A percentile compares a stretch with the other conserved stretches of the same genome.
Conservation (phyloP, 2,329 filamentous ascomycete genomes). For the Pseudodiploospora longispora region DNA sequence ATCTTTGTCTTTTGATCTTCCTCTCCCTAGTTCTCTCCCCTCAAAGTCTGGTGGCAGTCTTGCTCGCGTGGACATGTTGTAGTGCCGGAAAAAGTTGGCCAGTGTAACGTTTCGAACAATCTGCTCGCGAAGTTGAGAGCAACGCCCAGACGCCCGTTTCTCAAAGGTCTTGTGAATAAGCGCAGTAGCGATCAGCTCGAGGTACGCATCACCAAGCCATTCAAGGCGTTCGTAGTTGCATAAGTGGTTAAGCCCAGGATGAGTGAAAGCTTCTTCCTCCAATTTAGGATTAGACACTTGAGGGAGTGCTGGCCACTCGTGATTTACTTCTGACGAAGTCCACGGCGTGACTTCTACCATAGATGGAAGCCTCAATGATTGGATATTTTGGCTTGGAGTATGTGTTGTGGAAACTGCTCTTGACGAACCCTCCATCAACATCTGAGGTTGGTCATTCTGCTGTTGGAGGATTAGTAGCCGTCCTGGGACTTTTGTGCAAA, state of each 20-base stretch:
- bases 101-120: conserved; percentile 77
- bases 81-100: conserved; percentile 58
- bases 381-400: too few relatives aligned
- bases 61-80: conserved; percentile 60
- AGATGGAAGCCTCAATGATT: neutral
- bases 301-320: conserved; percentile 50
- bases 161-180: conserved; percentile 69
- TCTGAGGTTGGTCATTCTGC: too few relatives aligned
- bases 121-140: conserved; percentile 67
- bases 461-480: too few relatives aligned
- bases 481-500: neutral
- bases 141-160: conserved; percentile 56
- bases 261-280: conserved; percentile 58
- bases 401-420: neutral
- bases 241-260: conserved; percentile 38
- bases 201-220: conserved; percentile 80
- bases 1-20: conserved; percentile 37
- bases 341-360: conserved; percentile 33
- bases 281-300: conserved; percentile 50
- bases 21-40: conserved; percentile 14
- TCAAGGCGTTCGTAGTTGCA: conserved; percentile 72
- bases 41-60: conserved; percentile 43
- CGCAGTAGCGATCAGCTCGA: conserved; percentile 67
- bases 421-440: too few relatives aligned
- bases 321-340: conserved; percentile 41